These are phyloP conservation scores for Penicillium herquei DNA, from an alignment of 495 filamentous ascomycete genomes.

Conservation along the genomic window DNA sequence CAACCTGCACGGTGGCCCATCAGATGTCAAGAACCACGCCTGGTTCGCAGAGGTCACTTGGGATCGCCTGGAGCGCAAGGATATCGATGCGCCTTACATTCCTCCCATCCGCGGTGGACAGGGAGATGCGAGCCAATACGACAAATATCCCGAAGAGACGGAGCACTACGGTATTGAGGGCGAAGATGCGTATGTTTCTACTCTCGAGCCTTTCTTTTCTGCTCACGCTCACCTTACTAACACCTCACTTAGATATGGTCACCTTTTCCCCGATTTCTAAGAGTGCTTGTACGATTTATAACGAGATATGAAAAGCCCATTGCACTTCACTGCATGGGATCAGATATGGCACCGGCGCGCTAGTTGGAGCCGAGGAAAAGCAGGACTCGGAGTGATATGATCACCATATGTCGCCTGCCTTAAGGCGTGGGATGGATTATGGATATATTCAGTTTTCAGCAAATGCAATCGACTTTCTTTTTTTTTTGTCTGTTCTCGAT, in stretches of 20 bases:
- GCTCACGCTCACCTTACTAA: background rate
- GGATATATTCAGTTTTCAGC: conserved; percentile 17
- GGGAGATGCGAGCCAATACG: conserved; percentile 95
- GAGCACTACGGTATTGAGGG: conserved; percentile 80
- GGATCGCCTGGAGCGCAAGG: conserved; percentile 89
- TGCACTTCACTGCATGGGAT: conserved; percentile 10
- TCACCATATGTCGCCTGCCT: conserved; percentile 16
- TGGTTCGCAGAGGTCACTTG: conserved; percentile 99
- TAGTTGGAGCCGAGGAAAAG: conserved; percentile 19
- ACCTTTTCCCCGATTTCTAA: conserved; percentile 74
- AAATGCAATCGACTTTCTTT: conserved; percentile 27
- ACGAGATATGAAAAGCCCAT: conserved; percentile 36
- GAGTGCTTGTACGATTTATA: conserved; percentile 35
- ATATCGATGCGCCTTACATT: conserved; percentile 97
- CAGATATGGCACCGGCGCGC: conserved; percentile 11
- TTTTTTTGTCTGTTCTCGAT: conserved; percentile 16
- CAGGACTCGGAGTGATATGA: conserved; percentile 9
- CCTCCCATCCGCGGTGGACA: conserved; percentile 92
- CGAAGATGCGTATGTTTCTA: conserved; percentile 74
- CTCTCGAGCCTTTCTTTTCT: background rate
- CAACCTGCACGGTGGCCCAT: conserved; percentile 87
- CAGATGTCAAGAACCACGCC: conserved; percentile 90
- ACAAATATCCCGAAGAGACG: conserved; percentile 95
- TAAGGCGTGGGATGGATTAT: conserved; percentile 5
- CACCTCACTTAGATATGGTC: conserved; percentile 55